Evolutionary conservation across 2,329 filamentous ascomycete species (phyloP), one percentile per base, ranked within the genome.

Genomic region (Phyllosticta citriasiana): DNA sequence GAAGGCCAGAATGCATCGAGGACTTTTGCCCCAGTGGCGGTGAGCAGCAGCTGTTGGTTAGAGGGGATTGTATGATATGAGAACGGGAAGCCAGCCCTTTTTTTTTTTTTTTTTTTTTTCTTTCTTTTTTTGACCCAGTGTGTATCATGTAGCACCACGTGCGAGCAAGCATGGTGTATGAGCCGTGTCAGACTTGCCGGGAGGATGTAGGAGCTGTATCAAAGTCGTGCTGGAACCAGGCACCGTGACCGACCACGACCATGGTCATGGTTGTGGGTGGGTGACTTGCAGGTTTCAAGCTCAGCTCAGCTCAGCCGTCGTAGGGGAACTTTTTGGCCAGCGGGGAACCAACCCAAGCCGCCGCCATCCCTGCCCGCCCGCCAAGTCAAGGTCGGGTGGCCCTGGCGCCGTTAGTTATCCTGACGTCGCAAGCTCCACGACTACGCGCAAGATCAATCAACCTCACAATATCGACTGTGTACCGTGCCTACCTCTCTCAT

Each of bases 371-470:
- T 47, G 40, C 40, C 40, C 35, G 35, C 40, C 12, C 40, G 40
- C 16, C 40, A n/a, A 16, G 40, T 47, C 14, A 47, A n/a, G 40
- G 19, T 22, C 19, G 19, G 19, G n/a, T 47, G 40, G 40, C 40
- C 40, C 40, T 47, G 40, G 40, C 40, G 40, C 40, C 40, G 40
- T 47, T 30, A 30, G 27, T 30, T 47, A 47, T 47, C 16, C 55
- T 61, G 59, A 61, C 59, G 59, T 61, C 59, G 58, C 56, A 27
- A 47, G 40, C 40, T 47, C 14, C 40, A 47, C 19, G 19, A 22
- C 40, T 7, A 47, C 40, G 51, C 57, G 59, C 56, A 61, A 61
- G 47, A 57, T 57, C 54, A 22, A 27, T 40, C 55, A 33, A 61
- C 54, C 40, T 61, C 59, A 40, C 53, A 25, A 30, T 7, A n/a